These are phyloP conservation scores for Coniella lustricola DNA, from an alignment of 2,329 filamentous ascomycete genomes.

Conservation along the genomic window DNA sequence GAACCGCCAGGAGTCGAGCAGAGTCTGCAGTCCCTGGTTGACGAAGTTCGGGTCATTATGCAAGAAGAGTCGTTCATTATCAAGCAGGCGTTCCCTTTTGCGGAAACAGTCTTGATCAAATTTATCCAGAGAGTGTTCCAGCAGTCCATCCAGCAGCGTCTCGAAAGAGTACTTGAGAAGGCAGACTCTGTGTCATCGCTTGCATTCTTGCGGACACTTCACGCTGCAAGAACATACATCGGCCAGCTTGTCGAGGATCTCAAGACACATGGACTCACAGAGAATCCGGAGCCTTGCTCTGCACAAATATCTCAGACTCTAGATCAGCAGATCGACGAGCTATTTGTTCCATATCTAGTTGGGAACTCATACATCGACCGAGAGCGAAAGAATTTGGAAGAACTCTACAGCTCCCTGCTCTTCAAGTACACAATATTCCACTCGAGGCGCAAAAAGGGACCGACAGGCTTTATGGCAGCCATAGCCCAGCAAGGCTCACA, in stretches of 20 bases:
- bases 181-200: conserved; percentile 86
- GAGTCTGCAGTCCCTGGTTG: conserved; percentile 82
- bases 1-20: conserved; percentile 88
- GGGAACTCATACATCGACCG: conserved; percentile 65
- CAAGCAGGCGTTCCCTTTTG: conserved; percentile 90
- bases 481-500: conserved; percentile 86
- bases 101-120: conserved; percentile 85
- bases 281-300: conserved; percentile 87
- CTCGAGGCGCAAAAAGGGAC: conserved; percentile 76
- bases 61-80: conserved; percentile 97
- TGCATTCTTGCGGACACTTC: conserved; percentile 82
- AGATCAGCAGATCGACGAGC: conserved; percentile 68
- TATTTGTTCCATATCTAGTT: conserved; percentile 65
- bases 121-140: conserved; percentile 96
- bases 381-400: conserved; percentile 64
- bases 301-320: conserved; percentile 73
- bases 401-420: conserved; percentile 80
- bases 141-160: conserved; percentile 90
- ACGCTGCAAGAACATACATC: conserved; percentile 87
- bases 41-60: conserved; percentile 91
- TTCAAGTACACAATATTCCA: conserved; percentile 99
- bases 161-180: conserved; percentile 94
- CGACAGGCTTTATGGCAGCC: conserved; percentile 87
- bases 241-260: conserved; percentile 82
- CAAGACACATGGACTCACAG: conserved; percentile 88